Evolutionary conservation across 2,329 filamentous ascomycete genomes (phyloP).

Genomic region (Tympanopsis confertula): DNA sequence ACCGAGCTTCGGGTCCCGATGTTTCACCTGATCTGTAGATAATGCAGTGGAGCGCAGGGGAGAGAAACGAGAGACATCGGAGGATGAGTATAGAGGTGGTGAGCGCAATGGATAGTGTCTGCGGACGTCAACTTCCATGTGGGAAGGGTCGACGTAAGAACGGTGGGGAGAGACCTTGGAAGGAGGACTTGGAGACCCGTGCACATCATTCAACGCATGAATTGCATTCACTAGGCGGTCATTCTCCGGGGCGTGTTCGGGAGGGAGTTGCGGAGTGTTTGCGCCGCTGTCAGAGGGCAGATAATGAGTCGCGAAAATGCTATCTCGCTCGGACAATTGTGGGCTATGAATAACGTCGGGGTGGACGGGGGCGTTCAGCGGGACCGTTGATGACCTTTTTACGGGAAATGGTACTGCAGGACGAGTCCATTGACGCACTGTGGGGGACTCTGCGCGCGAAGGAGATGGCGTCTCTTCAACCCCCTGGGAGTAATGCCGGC

Average conservation of each 20-base stretch:
- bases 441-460: conserved; percentile 1
- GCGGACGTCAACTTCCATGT: conserved; percentile 22
- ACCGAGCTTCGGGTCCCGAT: no score
- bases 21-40: not conserved
- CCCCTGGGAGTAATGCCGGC: conserved; percentile 7
- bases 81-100: conserved; percentile 10
- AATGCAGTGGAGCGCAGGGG: not conserved
- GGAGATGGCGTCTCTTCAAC: conserved; percentile 2
- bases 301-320: conserved; percentile 53
- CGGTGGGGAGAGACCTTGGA: conserved; percentile 1
- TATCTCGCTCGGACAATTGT: conserved; percentile 48
- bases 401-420: conserved; percentile 14
- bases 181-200: conserved; percentile 5
- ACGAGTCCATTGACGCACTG: conserved; percentile 6
- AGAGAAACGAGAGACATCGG: not conserved
- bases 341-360: conserved; percentile 21
- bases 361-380: conserved; percentile 14
- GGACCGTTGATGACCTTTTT: conserved; percentile 7
- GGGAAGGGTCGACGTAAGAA: not conserved
- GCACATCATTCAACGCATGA: not conserved
- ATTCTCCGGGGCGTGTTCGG: conserved; percentile 6
- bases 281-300: conserved; percentile 34
- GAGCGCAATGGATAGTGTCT: conserved; percentile 15
- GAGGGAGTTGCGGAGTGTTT: conserved; percentile 20
- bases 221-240: not conserved